Evolutionary conservation across 371 early-diverging fungal genomes (phyloP), one percentile per base, ranked within the genome.

Genomic region (Mortierella sp.): DNA sequence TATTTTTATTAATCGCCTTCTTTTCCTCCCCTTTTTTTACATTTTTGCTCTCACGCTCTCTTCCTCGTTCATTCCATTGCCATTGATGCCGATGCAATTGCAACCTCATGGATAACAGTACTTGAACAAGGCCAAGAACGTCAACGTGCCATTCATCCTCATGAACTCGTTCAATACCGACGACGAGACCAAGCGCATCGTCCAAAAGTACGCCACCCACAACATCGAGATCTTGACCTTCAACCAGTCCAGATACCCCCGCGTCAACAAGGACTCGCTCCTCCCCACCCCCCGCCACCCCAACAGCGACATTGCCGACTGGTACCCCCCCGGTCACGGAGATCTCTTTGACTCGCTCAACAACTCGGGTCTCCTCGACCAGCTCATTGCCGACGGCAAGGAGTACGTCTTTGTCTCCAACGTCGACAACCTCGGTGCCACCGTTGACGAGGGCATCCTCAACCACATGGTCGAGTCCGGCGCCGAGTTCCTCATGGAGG

Each of bases 111-210:
- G 37, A 64, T 37, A 24, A 64, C 16, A 96, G 96, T 95, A 98
- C 87, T 89, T 99, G 77, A 99, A 99, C 93, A 93, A 93, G 81
- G 91, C 93, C 72, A 93, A 97, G 89, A 93, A 94, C 69, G 96
- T 96, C 82, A 93, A 94, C 74, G 98, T 99, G 44, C 99, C 99
- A 14, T 94, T 99, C 69, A 97, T 99, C 74, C 92, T 99, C 74
- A 99, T 99, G 99, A 99, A 99, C 94, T 98, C 98, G 44, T 99
- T 99, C 94, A 99, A 99, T 89, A 99, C 99, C 0, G 97, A 99
- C 85, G 95, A 96, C 37, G 98, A 98, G 87, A 99, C 99, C 40
- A 91, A 94, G 87, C 96, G 98, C 83, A 97, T 99, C 79, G 96
- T 99, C 78, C 97, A 97, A 90, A 98, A 98, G 91, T 99, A 99